phyloP scores from a whole-genome alignment of 371 early-diverging fungal genomes.

The Rhizopus delemar region DNA sequence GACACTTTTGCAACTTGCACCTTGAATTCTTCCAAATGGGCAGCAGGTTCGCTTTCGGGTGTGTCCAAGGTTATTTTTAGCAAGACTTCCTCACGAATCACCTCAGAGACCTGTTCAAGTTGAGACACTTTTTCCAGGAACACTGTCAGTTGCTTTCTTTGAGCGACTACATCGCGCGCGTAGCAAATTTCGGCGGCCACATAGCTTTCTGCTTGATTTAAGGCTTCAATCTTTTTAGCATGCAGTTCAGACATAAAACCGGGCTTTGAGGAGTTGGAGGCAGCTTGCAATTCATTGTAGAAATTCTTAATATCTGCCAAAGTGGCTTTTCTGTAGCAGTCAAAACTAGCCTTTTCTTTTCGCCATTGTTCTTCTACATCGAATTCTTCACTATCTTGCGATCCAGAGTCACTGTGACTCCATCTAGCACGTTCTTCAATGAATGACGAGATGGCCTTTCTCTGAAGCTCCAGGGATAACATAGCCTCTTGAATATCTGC shows the following conservation, averaged over 20 bases:
- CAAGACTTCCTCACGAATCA: constrained; percentile 27
- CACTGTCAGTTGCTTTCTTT: constrained; percentile 22
- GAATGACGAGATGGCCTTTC: constrained; percentile 12
- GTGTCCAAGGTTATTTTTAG: neutral
- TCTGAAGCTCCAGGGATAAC: constrained; percentile 7
- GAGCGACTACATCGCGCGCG: constrained; percentile 26
- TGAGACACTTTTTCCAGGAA: constrained; percentile 23
- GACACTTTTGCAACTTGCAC: constrained; percentile 13
- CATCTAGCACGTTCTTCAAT: constrained; percentile 21
- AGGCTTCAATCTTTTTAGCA: constrained; percentile 25
- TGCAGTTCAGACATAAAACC: constrained; percentile 32
- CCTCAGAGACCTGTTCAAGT: constrained; percentile 35
- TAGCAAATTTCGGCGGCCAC: constrained; percentile 23
- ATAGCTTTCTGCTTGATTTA: constrained; percentile 19
- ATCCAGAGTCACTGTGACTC: constrained; percentile 11
- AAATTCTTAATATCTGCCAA: constrained; percentile 17
- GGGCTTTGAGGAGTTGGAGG: constrained; percentile 19
- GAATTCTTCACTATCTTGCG: neutral
- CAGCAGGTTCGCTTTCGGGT: constrained; percentile 4
- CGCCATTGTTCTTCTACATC: constrained; percentile 5
- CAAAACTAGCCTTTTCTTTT: constrained; percentile 9
- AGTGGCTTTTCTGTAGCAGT: neutral
- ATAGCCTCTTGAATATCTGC: constrained; percentile 11
- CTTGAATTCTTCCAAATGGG: constrained; percentile 20
- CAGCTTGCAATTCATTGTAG: constrained; percentile 5